Evolutionary conservation across 805 yeast genomes (phyloP).

Genomic region (Kodamaea fukazawae): DNA sequence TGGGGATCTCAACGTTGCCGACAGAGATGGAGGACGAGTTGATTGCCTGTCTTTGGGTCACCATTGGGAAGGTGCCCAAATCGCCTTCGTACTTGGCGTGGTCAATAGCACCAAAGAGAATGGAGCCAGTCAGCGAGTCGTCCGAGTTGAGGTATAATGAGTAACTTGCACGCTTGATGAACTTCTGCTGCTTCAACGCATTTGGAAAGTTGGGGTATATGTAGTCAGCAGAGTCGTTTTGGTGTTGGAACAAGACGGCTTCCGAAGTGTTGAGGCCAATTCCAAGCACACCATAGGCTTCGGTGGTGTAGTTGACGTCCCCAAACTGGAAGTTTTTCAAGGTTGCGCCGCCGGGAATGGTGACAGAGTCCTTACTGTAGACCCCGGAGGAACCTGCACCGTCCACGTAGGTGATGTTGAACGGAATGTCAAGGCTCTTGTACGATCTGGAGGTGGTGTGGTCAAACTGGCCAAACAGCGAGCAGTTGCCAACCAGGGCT

Average conservation of each 20-base stretch:
- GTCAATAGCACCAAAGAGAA: conserved; percentile 23
- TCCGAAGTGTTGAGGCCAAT: conserved; percentile 7
- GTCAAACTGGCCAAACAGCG: conserved; percentile 6
- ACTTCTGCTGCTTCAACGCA: conserved; percentile 10
- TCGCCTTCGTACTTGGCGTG: conserved; percentile 14
- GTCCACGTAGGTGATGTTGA: conserved; percentile 9
- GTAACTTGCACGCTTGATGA: conserved; percentile 11
- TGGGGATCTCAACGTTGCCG: conserved; percentile 1
- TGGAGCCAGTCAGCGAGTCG: conserved; percentile 12
- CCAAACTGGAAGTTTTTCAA: conserved; percentile 9
- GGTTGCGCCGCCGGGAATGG: conserved; percentile 6
- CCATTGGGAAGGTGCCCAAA: conserved; percentile 1
- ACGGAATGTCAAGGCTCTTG: neutral
- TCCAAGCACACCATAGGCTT: conserved; percentile 9
- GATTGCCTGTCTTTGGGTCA: conserved; percentile 6
- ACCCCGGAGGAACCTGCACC: conserved; percentile 8
- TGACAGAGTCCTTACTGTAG: conserved; percentile 8
- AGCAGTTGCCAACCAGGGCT: neutral
- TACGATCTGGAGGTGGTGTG: conserved; percentile 5
- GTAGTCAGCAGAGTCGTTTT: neutral
- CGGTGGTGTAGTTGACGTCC: conserved; percentile 3
- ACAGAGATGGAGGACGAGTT: conserved; percentile 1
- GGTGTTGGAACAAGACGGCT: neutral
- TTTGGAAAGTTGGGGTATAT: conserved; percentile 13
- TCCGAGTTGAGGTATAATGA: conserved; percentile 15